Base-by-base conservation (phyloP, 495 filamentous ascomycete genomes). In the Aspergillus bridgeri region DNA sequence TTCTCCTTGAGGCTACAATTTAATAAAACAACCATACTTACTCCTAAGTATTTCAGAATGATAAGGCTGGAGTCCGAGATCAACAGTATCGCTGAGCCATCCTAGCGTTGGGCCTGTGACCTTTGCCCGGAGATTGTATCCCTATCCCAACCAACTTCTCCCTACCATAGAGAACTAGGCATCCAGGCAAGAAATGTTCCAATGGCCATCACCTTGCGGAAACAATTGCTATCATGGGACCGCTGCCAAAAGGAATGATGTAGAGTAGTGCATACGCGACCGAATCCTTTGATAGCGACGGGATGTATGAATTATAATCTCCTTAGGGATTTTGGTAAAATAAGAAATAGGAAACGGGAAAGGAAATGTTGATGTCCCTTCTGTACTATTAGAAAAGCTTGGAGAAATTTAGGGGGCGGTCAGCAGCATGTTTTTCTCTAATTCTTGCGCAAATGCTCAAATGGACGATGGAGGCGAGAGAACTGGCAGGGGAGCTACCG, bases 401-500 rank as follows among this genome's bases (percentile, higher is more conserved):
- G 69, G 74, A 56, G 54, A 17, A 60, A 54, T 29, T 59, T 76
- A 7, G 19, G 58, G 8, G 67, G 68, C 5, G 51, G 63, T 25
- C 57, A 67, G 9, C 66, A 71, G 49, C 57, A 63, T 18, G 24
- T 53, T 20, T 79, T 79, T 51, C 59, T 79, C 22, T 7, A 54
- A 2, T 67, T 78, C 43, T 68, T 77, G 54, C 47, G 65, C n/a
- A 51, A 48, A 77, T 79, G 74, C 52, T 81, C 21, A 67, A 69
- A 49, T 79, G 77, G 78, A 46, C 53, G 2, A 74, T 75, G 17
- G 61, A 69, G 23, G 54, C 74, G 5, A 65, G 76, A n/a, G 61
- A 60, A 33, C 70, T 68, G 13, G 77, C 77, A 13, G 65, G 64
- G 53, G 61, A 73, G 59, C 45, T 79, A 25, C 51, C 73, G 21